phyloP scores from a whole-genome alignment of 306 rosid species.

The Glycyrrhiza uralensis region DNA sequence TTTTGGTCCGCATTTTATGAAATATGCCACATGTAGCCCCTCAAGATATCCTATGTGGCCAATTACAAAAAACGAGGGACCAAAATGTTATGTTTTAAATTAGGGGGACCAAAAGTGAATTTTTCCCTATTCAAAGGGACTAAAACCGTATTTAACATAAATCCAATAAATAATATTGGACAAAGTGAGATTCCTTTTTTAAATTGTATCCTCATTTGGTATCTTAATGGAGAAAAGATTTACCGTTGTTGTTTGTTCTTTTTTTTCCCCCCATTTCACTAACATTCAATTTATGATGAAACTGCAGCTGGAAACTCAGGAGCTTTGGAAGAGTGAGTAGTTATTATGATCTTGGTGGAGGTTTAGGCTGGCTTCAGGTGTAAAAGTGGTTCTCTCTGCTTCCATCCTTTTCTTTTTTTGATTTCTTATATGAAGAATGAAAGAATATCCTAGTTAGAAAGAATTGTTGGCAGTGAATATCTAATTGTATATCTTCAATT shows the following conservation, averaged over 20 bases:
- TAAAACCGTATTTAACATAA: too few relatives aligned
- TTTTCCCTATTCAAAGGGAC: too few relatives aligned
- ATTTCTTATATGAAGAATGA: conserved; percentile 23
- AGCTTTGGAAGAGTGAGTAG: conserved; percentile 40
- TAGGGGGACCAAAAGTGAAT: too few relatives aligned
- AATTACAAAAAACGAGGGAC: too few relatives aligned
- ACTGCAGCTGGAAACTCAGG: conserved; percentile 44
- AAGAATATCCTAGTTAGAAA: conserved; percentile 41
- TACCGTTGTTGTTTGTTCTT: neutral
- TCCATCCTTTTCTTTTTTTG: neutral
- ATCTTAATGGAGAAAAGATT: neutral
- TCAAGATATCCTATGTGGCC: too few relatives aligned
- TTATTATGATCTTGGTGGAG: conserved; percentile 20
- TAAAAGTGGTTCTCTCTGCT: conserved; percentile 31
- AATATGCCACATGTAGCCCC: too few relatives aligned
- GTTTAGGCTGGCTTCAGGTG: conserved; percentile 35
- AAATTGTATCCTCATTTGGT: neutral
- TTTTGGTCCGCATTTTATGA: too few relatives aligned
- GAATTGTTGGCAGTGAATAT: too few relatives aligned
- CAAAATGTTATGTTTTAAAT: too few relatives aligned
- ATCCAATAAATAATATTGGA: too few relatives aligned
- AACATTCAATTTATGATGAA: conserved; percentile 20
- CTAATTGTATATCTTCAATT: neutral
- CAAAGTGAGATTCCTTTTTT: neutral
- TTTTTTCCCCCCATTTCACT: conserved; percentile 4